phyloP scores from a whole-genome alignment of 768 basidiomycete genomes.

The Lanmaoa rubissima region DNA sequence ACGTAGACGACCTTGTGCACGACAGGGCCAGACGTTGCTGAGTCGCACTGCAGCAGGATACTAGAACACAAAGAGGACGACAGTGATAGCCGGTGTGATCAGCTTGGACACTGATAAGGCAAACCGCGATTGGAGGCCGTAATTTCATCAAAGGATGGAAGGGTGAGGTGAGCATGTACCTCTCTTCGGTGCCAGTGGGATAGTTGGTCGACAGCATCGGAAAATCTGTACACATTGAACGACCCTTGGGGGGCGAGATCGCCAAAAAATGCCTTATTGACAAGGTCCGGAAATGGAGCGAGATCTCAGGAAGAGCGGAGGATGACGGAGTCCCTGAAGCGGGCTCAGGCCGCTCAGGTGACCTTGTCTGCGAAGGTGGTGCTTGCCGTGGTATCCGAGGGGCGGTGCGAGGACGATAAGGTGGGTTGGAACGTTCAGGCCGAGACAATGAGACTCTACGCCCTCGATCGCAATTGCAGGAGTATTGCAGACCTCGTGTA shows the following conservation, averaged over 20 bases:
- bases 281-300: conserved; percentile 23
- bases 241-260: conserved; percentile 19
- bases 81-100: conserved; percentile 20
- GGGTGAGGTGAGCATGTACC: background rate
- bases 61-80: background rate
- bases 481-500: background rate
- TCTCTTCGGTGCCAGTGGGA: background rate
- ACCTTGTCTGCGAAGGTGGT: background rate
- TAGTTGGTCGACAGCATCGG: background rate
- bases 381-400: conserved; percentile 18
- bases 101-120: conserved; percentile 9
- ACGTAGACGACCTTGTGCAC: background rate
- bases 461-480: background rate
- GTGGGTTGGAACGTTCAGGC: background rate
- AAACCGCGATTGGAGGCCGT: background rate
- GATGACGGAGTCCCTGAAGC: conserved; percentile 24
- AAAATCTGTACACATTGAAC: conserved; percentile 2
- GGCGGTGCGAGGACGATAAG: background rate
- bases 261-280: conserved; percentile 24
- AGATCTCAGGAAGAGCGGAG: conserved; percentile 24
- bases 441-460: background rate
- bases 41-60: background rate
- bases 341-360: conserved; percentile 20
- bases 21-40: background rate
- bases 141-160: conserved; percentile 5